Percentiles rank a stretch among this genome's conserved stretches.
These are phyloP conservation scores for Clavispora asparagi DNA, from an alignment of 805 yeast genomes.

Conservation along the genomic window DNA sequence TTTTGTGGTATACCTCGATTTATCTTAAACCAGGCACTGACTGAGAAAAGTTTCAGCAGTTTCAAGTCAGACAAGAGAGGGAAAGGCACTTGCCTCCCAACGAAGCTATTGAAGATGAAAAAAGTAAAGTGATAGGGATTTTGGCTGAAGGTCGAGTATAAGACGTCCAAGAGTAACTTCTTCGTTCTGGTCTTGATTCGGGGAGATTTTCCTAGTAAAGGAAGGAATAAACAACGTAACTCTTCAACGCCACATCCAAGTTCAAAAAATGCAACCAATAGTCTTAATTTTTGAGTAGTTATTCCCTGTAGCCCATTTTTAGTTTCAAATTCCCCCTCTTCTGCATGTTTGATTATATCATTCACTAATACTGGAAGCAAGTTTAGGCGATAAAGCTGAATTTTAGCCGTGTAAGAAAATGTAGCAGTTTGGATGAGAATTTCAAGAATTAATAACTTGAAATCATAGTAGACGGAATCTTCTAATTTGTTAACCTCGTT, in stretches of 20 bases:
- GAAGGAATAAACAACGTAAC: conserved; percentile 17
- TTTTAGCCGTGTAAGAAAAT: conserved; percentile 19
- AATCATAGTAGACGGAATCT: conserved; percentile 21
- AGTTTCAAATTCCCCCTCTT: not conserved
- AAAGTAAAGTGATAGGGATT: conserved; percentile 26
- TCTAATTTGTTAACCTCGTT: conserved; percentile 9
- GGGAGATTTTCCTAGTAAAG: conserved; percentile 10
- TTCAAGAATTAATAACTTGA: conserved; percentile 26
- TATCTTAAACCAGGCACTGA: conserved; percentile 39
- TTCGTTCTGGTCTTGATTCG: conserved; percentile 5
- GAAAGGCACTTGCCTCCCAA: conserved; percentile 6
- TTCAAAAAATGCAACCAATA: conserved; percentile 25
- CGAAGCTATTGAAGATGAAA: conserved; percentile 19
- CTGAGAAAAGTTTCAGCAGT: conserved; percentile 24
- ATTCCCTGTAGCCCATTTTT: not conserved
- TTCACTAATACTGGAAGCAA: conserved; percentile 19
- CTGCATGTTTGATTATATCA: conserved; percentile 10
- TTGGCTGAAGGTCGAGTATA: conserved; percentile 17
- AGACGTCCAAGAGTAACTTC: conserved; percentile 17
- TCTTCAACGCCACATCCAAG: conserved; percentile 27
- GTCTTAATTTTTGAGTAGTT: conserved; percentile 9
- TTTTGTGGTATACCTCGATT: conserved; percentile 8
- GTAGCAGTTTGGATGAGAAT: conserved; percentile 19
- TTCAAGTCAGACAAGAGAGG: conserved; percentile 10
- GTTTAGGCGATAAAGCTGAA: conserved; percentile 16